Percentiles rank a stretch among this genome's conserved stretches.
These are phyloP conservation scores for Cercophora samala DNA, from an alignment of 495 filamentous ascomycete species.

Conservation along the genomic window DNA sequence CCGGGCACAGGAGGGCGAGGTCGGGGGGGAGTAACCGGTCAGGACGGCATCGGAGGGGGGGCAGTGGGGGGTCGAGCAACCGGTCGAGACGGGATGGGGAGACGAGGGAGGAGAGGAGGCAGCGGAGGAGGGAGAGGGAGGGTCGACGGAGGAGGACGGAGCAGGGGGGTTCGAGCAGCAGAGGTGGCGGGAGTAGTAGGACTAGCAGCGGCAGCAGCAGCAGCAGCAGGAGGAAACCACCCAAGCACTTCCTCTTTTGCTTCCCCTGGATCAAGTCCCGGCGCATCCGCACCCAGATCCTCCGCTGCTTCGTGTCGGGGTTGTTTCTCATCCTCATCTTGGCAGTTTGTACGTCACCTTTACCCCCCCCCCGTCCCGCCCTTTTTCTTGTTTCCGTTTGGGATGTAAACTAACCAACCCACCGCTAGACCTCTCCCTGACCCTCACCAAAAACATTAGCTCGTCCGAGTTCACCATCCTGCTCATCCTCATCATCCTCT, in stretches of 20 bases:
- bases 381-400: too few relatives aligned
- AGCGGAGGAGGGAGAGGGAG: background rate
- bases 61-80: constrained; percentile 21
- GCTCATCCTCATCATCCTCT: constrained; percentile 69
- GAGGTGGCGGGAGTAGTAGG: background rate
- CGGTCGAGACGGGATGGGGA: constrained; percentile 2
- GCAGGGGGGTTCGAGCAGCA: background rate
- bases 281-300: constrained; percentile 52
- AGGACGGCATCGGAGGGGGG: constrained; percentile 22
- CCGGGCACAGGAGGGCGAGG: background rate
- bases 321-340: constrained; percentile 53
- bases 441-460: constrained; percentile 55
- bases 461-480: constrained; percentile 68
- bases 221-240: constrained; percentile 21
- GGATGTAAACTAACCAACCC: constrained; percentile 11
- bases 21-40: constrained; percentile 13
- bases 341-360: constrained; percentile 59
- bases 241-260: constrained; percentile 47
- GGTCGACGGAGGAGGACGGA: background rate
- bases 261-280: constrained; percentile 53
- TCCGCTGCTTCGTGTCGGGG: constrained; percentile 56
- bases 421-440: constrained; percentile 61
- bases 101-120: constrained; percentile 13
- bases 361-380: background rate
- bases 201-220: background rate